Base-by-base conservation (phyloP, 2,329 filamentous ascomycete species). In the Drechmeria coniospora region DNA sequence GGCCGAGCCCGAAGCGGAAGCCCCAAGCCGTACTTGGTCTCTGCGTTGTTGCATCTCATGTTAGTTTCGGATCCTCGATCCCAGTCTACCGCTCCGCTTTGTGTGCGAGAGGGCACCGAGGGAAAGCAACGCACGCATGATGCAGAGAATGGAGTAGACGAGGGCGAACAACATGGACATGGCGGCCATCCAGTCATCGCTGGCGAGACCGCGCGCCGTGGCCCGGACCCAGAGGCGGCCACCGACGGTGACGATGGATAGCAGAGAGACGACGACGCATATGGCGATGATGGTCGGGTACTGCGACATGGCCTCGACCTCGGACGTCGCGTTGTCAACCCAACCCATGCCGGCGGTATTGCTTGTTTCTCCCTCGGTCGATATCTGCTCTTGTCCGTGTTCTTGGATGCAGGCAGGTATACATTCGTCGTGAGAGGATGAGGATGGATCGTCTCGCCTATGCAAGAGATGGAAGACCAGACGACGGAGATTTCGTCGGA, bases 21-120 rank as follows among this genome's bases (percentile, higher is more conserved):
- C 1, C 65, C 65, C 3, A 69, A 50, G 12, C 65, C 64, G 33
- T 61, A 68, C 44, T 57, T 56, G 4, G 63, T 66, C 47, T 69
- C 61, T 65, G 35, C 10, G 13, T 8, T 11, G 10, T 6, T 4
- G 10, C 12, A 5, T 21, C 5, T 21, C 20, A 21, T 9, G 9
- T 21, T 11, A 5, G 7, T 20, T 6, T 20, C 18, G 10, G 18
- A 20, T 7, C 5, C 8, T n/a, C 15, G 5, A 6, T 13, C 11
- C n/a, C 12, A 27, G 26, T 15, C 18, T 18, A 5, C 2, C 20
- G 19, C 5, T n/a, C 11, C 7, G 9, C 5, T 5, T 21, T 13
- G 8, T n/a, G 8, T 9, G 2, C 7, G n/a, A 12, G 9, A 11
- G 8, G 10, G 10, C 7, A 8, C 13, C 11, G 7, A 23, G 8